Conservation (phyloP, 2,329 filamentous ascomycete species). For the Aphanocladium album region DNA sequence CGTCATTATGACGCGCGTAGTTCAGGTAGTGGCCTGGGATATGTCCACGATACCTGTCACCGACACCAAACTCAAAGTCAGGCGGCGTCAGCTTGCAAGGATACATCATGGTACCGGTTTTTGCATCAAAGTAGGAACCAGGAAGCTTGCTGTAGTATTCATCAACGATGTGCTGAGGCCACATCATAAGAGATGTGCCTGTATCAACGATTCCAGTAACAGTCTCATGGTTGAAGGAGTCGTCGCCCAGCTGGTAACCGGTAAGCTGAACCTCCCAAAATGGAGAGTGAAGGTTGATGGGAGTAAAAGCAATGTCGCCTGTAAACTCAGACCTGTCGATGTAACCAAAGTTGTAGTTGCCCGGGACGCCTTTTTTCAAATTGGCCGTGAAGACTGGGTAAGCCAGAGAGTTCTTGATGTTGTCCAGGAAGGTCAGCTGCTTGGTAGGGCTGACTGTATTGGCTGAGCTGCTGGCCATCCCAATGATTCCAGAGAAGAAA, state of each 20-base stretch:
- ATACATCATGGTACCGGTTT: constrained; percentile 53
- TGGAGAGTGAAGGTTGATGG: constrained; percentile 46
- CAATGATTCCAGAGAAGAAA: constrained; percentile 33
- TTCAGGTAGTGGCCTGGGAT: constrained; percentile 35
- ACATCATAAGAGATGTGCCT: constrained; percentile 61
- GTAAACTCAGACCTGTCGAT: constrained; percentile 54
- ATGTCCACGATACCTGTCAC: constrained; percentile 25
- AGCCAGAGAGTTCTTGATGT: constrained; percentile 24
- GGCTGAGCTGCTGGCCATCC: constrained; percentile 26
- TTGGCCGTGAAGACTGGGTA: constrained; percentile 35
- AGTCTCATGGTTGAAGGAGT: constrained; percentile 22
- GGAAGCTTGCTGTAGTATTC: constrained; percentile 56
- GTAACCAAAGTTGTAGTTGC: constrained; percentile 39
- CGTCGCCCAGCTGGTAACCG: constrained; percentile 48
- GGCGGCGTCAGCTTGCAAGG: constrained; percentile 49
- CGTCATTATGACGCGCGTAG: constrained; percentile 26
- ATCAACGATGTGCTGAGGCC: constrained; percentile 47
- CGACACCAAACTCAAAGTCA: constrained; percentile 32
- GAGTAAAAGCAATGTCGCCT: constrained; percentile 51
- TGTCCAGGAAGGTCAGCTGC: constrained; percentile 33
- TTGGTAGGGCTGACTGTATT: constrained; percentile 30
- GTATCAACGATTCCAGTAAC: constrained; percentile 62
- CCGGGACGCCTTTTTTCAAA: constrained; percentile 26
- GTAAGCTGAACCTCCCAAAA: constrained; percentile 59
- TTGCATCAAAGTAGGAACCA: constrained; percentile 41